Evolutionary conservation across 2,329 filamentous ascomycete genomes (phyloP).

Genomic region (Diaporthe nobilis): DNA sequence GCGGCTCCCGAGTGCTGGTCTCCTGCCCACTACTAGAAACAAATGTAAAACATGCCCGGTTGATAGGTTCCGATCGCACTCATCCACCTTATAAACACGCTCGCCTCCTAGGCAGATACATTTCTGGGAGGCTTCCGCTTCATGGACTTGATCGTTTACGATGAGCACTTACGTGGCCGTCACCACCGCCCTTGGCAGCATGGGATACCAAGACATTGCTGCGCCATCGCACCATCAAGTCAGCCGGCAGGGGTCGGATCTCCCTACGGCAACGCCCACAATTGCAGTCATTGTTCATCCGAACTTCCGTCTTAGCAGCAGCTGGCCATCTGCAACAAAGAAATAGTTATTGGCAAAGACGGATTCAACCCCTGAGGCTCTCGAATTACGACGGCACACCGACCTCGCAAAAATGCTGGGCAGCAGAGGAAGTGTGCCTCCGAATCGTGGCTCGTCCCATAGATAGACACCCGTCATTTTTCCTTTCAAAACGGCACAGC

Average conservation of each 20-base stretch:
- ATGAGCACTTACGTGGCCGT: conserved; percentile 37
- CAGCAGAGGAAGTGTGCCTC: neutral
- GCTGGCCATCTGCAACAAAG: neutral
- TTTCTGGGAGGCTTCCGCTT: conserved; percentile 19
- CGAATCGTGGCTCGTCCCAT: neutral
- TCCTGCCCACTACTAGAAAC: conserved; percentile 36
- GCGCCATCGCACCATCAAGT: conserved; percentile 34
- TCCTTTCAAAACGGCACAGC: neutral
- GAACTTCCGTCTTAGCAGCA: conserved; percentile 26
- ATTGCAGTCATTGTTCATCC: conserved; percentile 14
- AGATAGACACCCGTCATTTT: neutral
- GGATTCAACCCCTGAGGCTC: conserved; percentile 1
- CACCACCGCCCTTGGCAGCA: conserved; percentile 24
- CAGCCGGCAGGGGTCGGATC: neutral
- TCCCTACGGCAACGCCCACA: neutral
- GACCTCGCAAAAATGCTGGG: neutral
- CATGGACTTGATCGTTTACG: conserved; percentile 1
- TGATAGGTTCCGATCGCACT: neutral
- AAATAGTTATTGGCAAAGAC: neutral
- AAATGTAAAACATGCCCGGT: conserved; percentile 35
- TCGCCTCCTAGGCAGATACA: neutral
- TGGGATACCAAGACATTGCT: conserved; percentile 19
- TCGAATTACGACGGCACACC: neutral
- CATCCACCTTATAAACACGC: neutral
- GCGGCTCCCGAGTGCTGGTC: conserved; percentile 13